Conservation (phyloP, 139 green algal genomes). For the Chlamydomonas incerta region DNA sequence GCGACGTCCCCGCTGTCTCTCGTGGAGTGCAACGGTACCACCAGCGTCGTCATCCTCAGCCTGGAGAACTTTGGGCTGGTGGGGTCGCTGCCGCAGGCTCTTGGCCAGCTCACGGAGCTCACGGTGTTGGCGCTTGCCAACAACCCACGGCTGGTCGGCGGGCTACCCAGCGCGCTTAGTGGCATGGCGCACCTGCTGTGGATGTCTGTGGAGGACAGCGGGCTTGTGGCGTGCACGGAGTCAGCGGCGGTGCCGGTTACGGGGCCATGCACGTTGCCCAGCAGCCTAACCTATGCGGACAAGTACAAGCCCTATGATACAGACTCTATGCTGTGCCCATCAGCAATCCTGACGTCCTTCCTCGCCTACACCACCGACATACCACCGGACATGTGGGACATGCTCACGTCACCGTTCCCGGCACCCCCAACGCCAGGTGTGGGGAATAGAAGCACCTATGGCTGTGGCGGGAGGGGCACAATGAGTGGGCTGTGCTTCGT, state of each 20-base stretch:
- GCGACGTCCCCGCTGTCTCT: constrained; percentile 31
- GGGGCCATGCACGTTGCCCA: constrained; percentile 6
- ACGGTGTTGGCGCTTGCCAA: constrained; percentile 32
- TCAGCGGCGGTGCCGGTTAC: background rate
- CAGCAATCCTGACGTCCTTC: constrained; percentile 31
- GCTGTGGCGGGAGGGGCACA: no score
- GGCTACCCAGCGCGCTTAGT: background rate
- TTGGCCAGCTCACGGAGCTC: constrained; percentile 33
- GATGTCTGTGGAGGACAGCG: constrained; percentile 44
- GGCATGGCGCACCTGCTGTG: constrained; percentile 37
- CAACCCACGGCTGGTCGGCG: constrained; percentile 40
- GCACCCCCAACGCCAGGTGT: constrained; percentile 17
- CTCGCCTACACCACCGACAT: constrained; percentile 24
- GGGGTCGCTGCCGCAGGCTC: constrained; percentile 34
- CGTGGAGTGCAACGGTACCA: constrained; percentile 9
- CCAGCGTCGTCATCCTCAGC: constrained; percentile 38
- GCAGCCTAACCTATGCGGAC: background rate
- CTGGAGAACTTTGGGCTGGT: constrained; percentile 44
- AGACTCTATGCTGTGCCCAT: background rate
- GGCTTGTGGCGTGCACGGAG: constrained; percentile 19
- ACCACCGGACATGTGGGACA: background rate
- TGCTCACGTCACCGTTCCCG: constrained; percentile 36
- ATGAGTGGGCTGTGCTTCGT: no score
- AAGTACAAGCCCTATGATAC: constrained; percentile 1
- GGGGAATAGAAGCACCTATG: no score